Conservation (phyloP, 139 green algal genomes). For the Volvox africanus region DNA sequence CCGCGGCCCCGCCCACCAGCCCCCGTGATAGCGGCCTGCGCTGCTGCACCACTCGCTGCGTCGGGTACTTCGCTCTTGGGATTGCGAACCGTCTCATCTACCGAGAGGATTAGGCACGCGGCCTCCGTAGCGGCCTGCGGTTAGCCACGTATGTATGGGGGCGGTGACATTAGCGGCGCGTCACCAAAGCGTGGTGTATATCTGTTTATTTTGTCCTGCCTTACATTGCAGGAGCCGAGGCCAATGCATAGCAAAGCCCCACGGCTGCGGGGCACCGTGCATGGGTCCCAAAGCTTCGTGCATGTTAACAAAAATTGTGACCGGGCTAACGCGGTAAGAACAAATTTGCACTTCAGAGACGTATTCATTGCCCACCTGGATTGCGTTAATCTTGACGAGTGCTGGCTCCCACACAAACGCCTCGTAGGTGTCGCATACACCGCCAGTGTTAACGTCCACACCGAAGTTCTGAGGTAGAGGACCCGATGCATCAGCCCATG, state of each 20-base stretch:
- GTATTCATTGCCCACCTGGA: slow-evolving; percentile 62
- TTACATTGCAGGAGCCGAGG: too few species aligned
- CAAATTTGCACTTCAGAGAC: too few species aligned
- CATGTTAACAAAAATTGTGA: too few species aligned
- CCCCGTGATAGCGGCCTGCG: slow-evolving; percentile 50
- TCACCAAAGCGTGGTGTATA: too few species aligned
- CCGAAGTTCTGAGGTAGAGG: slow-evolving; percentile 79
- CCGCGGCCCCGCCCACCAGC: slow-evolving; percentile 18
- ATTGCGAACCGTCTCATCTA: slow-evolving; percentile 98
- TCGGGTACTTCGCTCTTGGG: slow-evolving; percentile 80
- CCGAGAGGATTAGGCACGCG: slow-evolving; percentile 95
- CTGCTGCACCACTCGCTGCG: slow-evolving; percentile 53
- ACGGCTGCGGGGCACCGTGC: too few species aligned
- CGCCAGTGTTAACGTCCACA: slow-evolving; percentile 95
- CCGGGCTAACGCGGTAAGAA: too few species aligned
- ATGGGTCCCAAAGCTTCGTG: too few species aligned
- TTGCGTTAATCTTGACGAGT: slow-evolving; percentile 95
- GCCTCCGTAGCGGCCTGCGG: slow-evolving; percentile 89
- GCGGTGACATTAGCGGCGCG: too few species aligned
- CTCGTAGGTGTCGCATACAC: slow-evolving; percentile 94
- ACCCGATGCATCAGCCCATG: too few species aligned
- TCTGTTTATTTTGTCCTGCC: too few species aligned
- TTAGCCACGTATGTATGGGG: too few species aligned
- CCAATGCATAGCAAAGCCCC: too few species aligned
- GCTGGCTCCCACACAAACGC: slow-evolving; percentile 97